Percentiles rank a stretch among this genome's conserved stretches.
Evolutionary conservation across 805 yeast species (phyloP).

Genomic region (Candida chauliodis): DNA sequence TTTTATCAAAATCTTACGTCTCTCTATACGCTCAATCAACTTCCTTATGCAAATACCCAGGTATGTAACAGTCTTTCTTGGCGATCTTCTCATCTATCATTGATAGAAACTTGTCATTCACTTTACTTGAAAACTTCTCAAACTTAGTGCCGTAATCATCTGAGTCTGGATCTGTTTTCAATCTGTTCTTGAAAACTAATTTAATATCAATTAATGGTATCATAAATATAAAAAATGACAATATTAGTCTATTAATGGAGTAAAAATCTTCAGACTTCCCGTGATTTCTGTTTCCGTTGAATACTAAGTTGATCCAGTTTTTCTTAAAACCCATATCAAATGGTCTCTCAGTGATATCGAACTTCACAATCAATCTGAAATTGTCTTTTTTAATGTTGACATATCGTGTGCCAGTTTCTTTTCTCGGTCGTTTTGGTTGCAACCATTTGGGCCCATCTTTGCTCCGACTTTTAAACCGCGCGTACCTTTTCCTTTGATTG

Average conservation of each 20-base stretch:
- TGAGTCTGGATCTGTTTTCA: neutral
- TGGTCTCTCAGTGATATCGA: constrained; percentile 27
- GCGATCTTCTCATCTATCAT: constrained; percentile 14
- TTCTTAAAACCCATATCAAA: constrained; percentile 34
- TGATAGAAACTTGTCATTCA: constrained; percentile 12
- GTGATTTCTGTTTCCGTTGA: constrained; percentile 21
- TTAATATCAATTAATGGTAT: constrained; percentile 23
- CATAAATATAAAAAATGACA: constrained; percentile 14
- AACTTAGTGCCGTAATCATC: constrained; percentile 2
- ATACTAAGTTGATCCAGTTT: constrained; percentile 35
- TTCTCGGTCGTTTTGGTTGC: constrained; percentile 11
- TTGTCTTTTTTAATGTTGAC: constrained; percentile 37
- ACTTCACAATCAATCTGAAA: constrained; percentile 34
- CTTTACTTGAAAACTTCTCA: constrained; percentile 9
- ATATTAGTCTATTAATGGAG: constrained; percentile 12
- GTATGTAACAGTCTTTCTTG: constrained; percentile 14
- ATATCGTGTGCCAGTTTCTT: constrained; percentile 35
- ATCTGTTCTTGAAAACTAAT: constrained; percentile 3
- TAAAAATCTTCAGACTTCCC: constrained; percentile 11
- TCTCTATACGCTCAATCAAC: neutral
- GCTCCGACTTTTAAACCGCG: constrained; percentile 18
- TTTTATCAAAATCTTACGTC: too few relatives aligned
- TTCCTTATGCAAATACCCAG: constrained; percentile 13
- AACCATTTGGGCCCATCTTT: constrained; percentile 8
- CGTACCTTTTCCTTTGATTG: constrained; percentile 27